Evolutionary conservation across 2,329 filamentous ascomycete species (phyloP).

Genomic region (Rhexocercosporidium sp.): DNA sequence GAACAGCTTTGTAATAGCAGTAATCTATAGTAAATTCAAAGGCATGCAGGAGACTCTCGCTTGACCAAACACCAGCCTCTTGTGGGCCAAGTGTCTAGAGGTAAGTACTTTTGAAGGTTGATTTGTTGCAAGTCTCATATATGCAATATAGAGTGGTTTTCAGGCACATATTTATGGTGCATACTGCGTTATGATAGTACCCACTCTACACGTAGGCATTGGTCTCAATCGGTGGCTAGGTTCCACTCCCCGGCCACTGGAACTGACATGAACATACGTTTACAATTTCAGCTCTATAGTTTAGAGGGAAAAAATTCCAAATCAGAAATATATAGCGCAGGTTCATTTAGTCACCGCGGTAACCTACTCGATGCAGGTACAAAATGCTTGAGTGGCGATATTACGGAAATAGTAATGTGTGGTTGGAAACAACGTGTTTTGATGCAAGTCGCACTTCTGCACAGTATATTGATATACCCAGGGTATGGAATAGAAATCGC

Average conservation of each 20-base stretch:
- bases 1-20: background rate
- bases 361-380: background rate
- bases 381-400: background rate
- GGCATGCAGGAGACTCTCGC: no score
- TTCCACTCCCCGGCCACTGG: background rate
- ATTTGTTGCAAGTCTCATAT: constrained; percentile 8
- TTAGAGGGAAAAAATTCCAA: no score
- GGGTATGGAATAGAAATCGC: no score
- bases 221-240: no score
- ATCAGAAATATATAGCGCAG: no score
- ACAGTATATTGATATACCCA: background rate
- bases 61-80: background rate
- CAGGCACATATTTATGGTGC: background rate
- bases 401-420: background rate
- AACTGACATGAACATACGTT: no score
- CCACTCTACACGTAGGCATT: no score
- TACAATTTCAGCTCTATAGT: no score
- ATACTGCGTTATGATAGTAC: background rate
- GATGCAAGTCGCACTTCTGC: background rate
- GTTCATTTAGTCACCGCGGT: no score
- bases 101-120: no score
- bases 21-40: background rate
- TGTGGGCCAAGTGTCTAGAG: background rate
- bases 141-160: background rate
- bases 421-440: background rate